A percentile compares a stretch with the other conserved stretches of the same genome.
phyloP scores from a whole-genome alignment of 139 green algal species.

The Chlamydomonas incerta region DNA sequence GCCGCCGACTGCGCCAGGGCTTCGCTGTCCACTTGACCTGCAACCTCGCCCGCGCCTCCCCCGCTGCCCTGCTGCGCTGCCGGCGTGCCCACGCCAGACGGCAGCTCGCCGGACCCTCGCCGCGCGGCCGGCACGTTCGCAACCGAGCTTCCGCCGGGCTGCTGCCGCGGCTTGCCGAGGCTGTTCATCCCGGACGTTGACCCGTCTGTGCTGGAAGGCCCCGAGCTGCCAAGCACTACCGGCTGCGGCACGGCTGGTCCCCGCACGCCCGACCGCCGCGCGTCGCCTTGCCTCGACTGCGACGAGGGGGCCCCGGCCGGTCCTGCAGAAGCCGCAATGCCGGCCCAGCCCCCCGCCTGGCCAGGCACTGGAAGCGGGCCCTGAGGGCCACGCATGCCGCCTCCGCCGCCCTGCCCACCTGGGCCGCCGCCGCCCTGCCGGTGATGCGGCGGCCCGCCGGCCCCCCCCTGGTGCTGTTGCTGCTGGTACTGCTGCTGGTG shows the following conservation, averaged over 20 bases:
- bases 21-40: no score
- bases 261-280: no score
- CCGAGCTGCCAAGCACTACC: background rate
- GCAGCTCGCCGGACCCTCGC: no score
- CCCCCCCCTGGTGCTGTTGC: no score
- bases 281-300: background rate
- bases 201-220: background rate
- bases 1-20: no score
- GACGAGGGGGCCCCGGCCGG: background rate
- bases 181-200: background rate
- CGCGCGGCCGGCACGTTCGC: background rate
- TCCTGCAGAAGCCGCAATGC: background rate
- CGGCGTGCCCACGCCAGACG: no score
- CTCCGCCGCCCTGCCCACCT: no score
- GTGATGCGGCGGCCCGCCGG: no score
- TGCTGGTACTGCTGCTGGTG: no score
- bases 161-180: slow-evolving; percentile 16
- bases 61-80: no score
- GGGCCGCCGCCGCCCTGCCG: background rate
- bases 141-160: background rate
- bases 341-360: background rate
- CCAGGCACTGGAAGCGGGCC: background rate
- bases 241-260: slow-evolving; percentile 6
- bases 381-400: background rate
- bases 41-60: no score